Evolutionary conservation across 2,329 filamentous ascomycete genomes (phyloP).

Genomic region (Chrysoporthe deuterocubensis): DNA sequence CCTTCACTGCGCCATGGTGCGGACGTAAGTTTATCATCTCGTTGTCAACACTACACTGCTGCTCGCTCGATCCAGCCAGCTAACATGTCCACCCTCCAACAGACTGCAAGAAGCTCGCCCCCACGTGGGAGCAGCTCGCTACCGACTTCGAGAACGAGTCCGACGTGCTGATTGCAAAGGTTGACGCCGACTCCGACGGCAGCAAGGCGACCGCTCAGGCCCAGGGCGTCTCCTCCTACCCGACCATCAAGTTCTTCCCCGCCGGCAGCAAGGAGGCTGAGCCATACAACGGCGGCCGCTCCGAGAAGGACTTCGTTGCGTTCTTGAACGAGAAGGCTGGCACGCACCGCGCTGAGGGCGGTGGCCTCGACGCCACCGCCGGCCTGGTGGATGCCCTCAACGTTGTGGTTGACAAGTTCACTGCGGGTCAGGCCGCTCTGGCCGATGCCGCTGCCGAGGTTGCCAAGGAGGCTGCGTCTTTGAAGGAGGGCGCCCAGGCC

Average conservation of each 20-base stretch:
- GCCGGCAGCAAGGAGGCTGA: slow-evolving; percentile 76
- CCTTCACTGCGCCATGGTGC: slow-evolving; percentile 98
- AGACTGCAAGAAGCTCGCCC: slow-evolving; percentile 98
- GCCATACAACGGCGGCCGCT: slow-evolving; percentile 75
- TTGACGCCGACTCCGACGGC: slow-evolving; percentile 89
- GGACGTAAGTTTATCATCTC: slow-evolving; percentile 72
- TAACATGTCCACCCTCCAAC: slow-evolving; percentile 25
- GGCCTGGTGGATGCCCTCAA: slow-evolving; percentile 85
- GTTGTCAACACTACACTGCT: too few relatives aligned
- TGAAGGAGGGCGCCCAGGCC: slow-evolving; percentile 66
- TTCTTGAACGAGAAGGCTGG: slow-evolving; percentile 90
- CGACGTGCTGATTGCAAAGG: slow-evolving; percentile 86
- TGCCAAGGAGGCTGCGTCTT: slow-evolving; percentile 68
- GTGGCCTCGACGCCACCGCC: slow-evolving; percentile 75
- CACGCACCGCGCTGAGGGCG: slow-evolving; percentile 81
- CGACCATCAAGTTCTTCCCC: slow-evolving; percentile 97
- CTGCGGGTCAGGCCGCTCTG: slow-evolving; percentile 60
- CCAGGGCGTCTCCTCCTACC: slow-evolving; percentile 83
- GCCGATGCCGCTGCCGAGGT: slow-evolving; percentile 71
- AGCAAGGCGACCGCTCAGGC: slow-evolving; percentile 77
- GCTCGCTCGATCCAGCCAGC: slow-evolving; percentile 1
- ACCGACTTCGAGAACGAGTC: slow-evolving; percentile 78
- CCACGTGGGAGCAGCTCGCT: slow-evolving; percentile 86
- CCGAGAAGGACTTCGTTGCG: slow-evolving; percentile 73
- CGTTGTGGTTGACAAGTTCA: slow-evolving; percentile 73